These are phyloP conservation scores for Cyberlindnera suaveolens DNA, from an alignment of 805 yeast genomes.

Conservation along the genomic window DNA sequence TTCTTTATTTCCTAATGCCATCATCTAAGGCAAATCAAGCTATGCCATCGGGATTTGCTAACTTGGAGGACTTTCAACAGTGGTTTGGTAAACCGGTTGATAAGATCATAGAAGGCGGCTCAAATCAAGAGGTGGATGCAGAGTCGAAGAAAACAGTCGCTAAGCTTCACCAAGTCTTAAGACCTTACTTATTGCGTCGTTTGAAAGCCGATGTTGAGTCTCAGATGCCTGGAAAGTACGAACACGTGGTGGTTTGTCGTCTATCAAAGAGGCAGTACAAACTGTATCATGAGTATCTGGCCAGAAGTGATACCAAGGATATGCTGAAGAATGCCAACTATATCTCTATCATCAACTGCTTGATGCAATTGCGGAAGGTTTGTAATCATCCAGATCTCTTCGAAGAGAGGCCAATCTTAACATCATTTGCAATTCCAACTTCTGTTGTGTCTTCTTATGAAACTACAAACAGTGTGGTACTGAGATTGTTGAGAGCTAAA, in stretches of 20 bases:
- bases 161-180: constrained; percentile 84
- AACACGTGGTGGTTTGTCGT: constrained; percentile 89
- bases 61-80: constrained; percentile 89
- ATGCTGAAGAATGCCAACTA: constrained; percentile 93
- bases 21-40: constrained; percentile 63
- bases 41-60: constrained; percentile 91
- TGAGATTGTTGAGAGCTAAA: constrained; percentile 26
- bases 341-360: constrained; percentile 88
- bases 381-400: constrained; percentile 95
- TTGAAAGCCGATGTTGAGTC: constrained; percentile 95
- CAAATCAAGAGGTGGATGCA: constrained; percentile 44
- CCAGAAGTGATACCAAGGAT: constrained; percentile 90
- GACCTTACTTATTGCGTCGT: constrained; percentile 89
- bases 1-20: constrained; percentile 94
- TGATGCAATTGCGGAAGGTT: constrained; percentile 96
- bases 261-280: constrained; percentile 88
- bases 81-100: constrained; percentile 99
- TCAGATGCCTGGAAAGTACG: constrained; percentile 98
- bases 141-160: constrained; percentile 84
- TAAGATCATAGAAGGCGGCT: constrained; percentile 74
- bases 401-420: constrained; percentile 90
- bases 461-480: constrained; percentile 34
- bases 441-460: constrained; percentile 51
- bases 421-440: constrained; percentile 73
- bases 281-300: constrained; percentile 94